These are phyloP conservation scores for Fusarium pseudonygamai DNA, from an alignment of 2,329 filamentous ascomycete species.

Conservation along the genomic window DNA sequence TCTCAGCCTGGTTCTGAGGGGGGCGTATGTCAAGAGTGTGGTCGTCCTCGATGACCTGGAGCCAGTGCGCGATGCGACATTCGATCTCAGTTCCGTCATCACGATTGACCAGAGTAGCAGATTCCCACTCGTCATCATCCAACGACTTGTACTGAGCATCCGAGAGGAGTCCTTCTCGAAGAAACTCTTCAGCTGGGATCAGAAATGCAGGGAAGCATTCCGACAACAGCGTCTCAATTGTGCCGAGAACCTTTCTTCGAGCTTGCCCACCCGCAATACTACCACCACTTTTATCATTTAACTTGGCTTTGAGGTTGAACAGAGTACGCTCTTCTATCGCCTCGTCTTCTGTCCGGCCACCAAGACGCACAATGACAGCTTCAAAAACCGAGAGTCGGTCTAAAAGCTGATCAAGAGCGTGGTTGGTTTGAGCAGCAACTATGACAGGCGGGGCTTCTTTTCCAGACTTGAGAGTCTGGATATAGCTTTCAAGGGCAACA, in stretches of 20 bases:
- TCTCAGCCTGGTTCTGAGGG: slow-evolving; percentile 24
- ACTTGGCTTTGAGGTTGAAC: slow-evolving; percentile 63
- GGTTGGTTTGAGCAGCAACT: slow-evolving; percentile 88
- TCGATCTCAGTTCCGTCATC: neutral
- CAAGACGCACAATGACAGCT: slow-evolving; percentile 66
- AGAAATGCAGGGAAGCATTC: slow-evolving; percentile 52
- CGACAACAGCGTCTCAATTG: slow-evolving; percentile 18
- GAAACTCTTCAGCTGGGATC: slow-evolving; percentile 64
- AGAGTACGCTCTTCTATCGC: slow-evolving; percentile 73
- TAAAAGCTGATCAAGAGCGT: slow-evolving; percentile 86
- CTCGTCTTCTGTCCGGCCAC: slow-evolving; percentile 73
- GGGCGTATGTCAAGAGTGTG: slow-evolving; percentile 36
- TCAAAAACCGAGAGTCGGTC: slow-evolving; percentile 64
- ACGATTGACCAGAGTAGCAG: neutral
- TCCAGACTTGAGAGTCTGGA: slow-evolving; percentile 63
- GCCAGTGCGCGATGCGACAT: slow-evolving; percentile 26
- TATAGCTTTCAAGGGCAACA: slow-evolving; percentile 62
- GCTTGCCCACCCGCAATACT: slow-evolving; percentile 3
- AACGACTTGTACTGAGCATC: slow-evolving; percentile 68
- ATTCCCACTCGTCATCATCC: slow-evolving; percentile 38
- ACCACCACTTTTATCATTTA: neutral
- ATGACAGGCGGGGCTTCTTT: slow-evolving; percentile 70
- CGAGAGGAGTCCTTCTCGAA: slow-evolving; percentile 66
- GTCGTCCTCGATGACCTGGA: slow-evolving; percentile 31
- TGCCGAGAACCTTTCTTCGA: slow-evolving; percentile 13